Base-by-base conservation (phyloP, 129 eudicot species). In the Pittosporum tobira region DNA sequence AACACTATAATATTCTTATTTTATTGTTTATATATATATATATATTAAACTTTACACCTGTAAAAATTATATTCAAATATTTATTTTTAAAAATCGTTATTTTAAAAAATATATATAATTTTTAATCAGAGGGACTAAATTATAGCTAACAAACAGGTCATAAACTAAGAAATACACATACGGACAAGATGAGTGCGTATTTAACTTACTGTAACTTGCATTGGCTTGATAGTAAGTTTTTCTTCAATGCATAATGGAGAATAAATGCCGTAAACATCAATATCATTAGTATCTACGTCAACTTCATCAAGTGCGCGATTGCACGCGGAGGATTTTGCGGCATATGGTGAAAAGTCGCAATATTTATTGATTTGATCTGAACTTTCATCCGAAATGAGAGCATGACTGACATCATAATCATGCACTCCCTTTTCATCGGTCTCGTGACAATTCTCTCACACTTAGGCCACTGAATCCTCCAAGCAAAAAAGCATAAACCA, bases 261-360 rank as follows among this genome's bases (percentile, higher is more conserved):
- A 76, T 85, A 90, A 40, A 90, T 90, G 58, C 73, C 83, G 81
- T 85, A 90, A 26, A 83, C 59, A 51, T 90, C 89, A 14, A 86
- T 12, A 44, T 31, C 50, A 15, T 56, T 45, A 22, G 64, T 34
- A 50, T 58, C 60, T 5, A 14, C 8, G 16, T 52, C 52, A 7
- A 68, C 88, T 23, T 62, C 67, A 0, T 20, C 11, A 4, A 67
- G 19, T 22, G 87, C 94, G 0, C 66, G 57, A 5, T 38, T 13
- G 70, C 95, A 85, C 10, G 40, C 66, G 0, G 78, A 23, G n/a
- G 74, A 79, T 5, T 50, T 57, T 14, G 70, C 48, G 9, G 77
- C 75, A 6, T 62, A 6, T 0, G 89, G 77, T 7, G 94, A 77
- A 73, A 89, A 89, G 56, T 90, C 64, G 22, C 98, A 90, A 51